phyloP scores from a whole-genome alignment of 2,329 filamentous ascomycete species.

The Colletotrichum sidae region DNA sequence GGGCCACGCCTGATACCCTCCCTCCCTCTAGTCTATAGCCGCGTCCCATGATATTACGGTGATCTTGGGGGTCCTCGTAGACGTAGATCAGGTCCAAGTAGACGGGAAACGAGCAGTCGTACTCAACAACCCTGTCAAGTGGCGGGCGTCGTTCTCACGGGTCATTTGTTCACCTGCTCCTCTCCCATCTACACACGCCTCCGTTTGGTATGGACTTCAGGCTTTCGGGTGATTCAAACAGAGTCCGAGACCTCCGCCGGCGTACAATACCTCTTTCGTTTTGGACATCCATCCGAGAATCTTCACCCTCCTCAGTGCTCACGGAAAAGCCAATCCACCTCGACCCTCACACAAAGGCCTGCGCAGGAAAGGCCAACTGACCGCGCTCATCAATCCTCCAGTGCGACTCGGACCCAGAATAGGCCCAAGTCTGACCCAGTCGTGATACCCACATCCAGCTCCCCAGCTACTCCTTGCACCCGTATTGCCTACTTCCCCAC shows the following conservation, averaged over 20 bases:
- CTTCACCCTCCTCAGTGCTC: background rate
- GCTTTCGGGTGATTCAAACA: background rate
- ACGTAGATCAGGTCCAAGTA: too few relatives aligned
- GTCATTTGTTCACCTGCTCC: background rate
- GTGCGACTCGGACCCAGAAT: conserved; percentile 15
- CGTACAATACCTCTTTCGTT: conserved; percentile 5
- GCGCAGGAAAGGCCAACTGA: conserved; percentile 18
- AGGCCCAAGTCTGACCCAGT: conserved; percentile 27
- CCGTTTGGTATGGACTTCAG: background rate
- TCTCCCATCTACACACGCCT: background rate
- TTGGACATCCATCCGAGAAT: background rate
- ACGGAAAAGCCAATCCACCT: conserved; percentile 5
- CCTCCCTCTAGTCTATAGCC: too few relatives aligned
- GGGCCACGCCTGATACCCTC: too few relatives aligned
- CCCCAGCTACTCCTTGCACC: background rate
- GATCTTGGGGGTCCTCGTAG: too few relatives aligned
- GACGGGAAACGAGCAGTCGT: too few relatives aligned
- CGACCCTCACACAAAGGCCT: conserved; percentile 11
- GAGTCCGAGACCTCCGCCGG: conserved; percentile 14
- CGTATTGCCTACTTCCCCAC: conserved; percentile 25
- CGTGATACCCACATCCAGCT: conserved; percentile 13
- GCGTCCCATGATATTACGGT: too few relatives aligned
- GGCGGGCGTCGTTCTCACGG: too few relatives aligned
- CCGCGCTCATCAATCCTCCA: conserved; percentile 15
- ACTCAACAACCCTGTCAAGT: too few relatives aligned